These are phyloP conservation scores for Torulaspora globosa DNA, from an alignment of 1,139 yeast genomes.

Conservation along the genomic window DNA sequence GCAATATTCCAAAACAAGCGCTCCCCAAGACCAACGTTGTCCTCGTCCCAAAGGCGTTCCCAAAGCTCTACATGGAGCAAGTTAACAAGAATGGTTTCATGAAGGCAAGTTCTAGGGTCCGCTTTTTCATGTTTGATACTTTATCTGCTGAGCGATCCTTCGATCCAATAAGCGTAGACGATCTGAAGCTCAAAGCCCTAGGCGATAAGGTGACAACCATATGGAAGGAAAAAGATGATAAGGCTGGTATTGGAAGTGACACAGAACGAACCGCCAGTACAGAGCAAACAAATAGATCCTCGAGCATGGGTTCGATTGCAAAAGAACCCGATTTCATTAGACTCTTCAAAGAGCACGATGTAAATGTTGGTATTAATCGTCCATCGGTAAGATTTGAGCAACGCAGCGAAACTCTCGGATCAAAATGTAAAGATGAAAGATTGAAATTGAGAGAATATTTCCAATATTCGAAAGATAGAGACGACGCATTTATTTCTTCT, in stretches of 20 bases:
- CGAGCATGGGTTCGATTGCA: background rate
- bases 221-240: slow-evolving; percentile 17
- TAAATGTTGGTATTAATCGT: slow-evolving; percentile 2
- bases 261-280: background rate
- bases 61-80: slow-evolving; percentile 12
- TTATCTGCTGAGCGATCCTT: slow-evolving; percentile 4
- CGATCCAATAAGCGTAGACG: slow-evolving; percentile 6
- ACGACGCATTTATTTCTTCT: background rate
- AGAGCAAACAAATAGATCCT: background rate
- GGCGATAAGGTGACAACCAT: slow-evolving; percentile 18
- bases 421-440: background rate
- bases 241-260: slow-evolving; percentile 14
- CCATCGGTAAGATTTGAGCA: background rate
- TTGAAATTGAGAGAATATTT: slow-evolving; percentile 1
- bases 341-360: slow-evolving; percentile 12
- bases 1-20: slow-evolving; percentile 7
- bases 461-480: background rate
- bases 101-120: slow-evolving; percentile 13
- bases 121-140: slow-evolving; percentile 19
- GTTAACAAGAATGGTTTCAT: slow-evolving; percentile 18
- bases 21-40: background rate
- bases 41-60: slow-evolving; percentile 21
- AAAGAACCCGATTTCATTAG: slow-evolving; percentile 15
- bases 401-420: background rate
- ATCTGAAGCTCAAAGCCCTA: slow-evolving; percentile 11